Percentiles rank a stretch among this genome's conserved stretches.
Conservation (phyloP, 2,329 filamentous ascomycete genomes). For the Orbilia quercus region DNA sequence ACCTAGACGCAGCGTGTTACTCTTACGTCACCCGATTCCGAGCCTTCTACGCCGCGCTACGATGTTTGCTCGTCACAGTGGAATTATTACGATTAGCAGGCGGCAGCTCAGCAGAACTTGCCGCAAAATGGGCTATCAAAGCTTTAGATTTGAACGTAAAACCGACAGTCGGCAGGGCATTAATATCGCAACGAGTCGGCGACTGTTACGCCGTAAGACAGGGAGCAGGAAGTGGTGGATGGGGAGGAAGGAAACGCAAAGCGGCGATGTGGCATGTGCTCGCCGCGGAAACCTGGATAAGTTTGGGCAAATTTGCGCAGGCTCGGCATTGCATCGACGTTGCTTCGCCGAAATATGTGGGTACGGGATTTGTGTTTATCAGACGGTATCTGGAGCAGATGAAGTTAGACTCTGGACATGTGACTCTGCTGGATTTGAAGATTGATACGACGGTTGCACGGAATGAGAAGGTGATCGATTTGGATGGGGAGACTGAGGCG, state of each 20-base stretch:
- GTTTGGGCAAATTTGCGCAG: slow-evolving; percentile 79
- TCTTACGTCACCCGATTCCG: slow-evolving; percentile 89
- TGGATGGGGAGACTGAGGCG: slow-evolving; percentile 16
- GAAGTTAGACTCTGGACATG: slow-evolving; percentile 48
- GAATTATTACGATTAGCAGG: slow-evolving; percentile 86
- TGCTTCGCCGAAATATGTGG: slow-evolving; percentile 34
- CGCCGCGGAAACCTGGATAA: slow-evolving; percentile 84
- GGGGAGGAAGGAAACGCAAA: slow-evolving; percentile 81
- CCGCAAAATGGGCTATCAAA: slow-evolving; percentile 83
- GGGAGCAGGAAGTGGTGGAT: slow-evolving; percentile 73
- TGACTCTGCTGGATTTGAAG: slow-evolving; percentile 43
- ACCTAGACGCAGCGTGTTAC: slow-evolving; percentile 90
- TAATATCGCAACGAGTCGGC: slow-evolving; percentile 86
- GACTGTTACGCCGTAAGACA: slow-evolving; percentile 77
- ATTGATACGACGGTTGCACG: slow-evolving; percentile 31
- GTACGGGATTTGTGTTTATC: slow-evolving; percentile 45
- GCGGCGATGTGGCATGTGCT: slow-evolving; percentile 89
- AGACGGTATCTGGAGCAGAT: slow-evolving; percentile 48
- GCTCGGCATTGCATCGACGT: slow-evolving; percentile 79
- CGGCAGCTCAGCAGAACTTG: slow-evolving; percentile 83
- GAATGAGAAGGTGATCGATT: slow-evolving; percentile 4
- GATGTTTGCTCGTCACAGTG: slow-evolving; percentile 78
- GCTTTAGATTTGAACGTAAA: slow-evolving; percentile 82
- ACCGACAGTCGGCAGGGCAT: slow-evolving; percentile 74
- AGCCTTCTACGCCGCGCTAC: slow-evolving; percentile 80